Evolutionary conservation across 768 basidiomycete species (phyloP), one percentile per base, ranked within the genome.

Genomic region (Amanita rubescens): DNA sequence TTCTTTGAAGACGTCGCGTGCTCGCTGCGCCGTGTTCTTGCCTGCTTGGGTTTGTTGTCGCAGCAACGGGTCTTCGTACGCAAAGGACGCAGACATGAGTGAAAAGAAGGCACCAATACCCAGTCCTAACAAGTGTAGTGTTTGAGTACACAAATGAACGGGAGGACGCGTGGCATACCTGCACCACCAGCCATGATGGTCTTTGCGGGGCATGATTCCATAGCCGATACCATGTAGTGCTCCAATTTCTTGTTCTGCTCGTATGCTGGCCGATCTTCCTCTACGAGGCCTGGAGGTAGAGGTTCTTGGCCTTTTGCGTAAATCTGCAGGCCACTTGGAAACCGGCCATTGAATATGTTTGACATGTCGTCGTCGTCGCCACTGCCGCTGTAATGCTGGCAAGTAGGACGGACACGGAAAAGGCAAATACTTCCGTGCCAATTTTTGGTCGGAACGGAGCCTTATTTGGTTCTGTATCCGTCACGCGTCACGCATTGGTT

Each of bases 51-150:
- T 74, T 61, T 81, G 78, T 45, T 81, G 73, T 30, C 89, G 83
- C 33, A 90, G 76, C 42, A 91, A 71, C 10, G 94, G 94, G 66
- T 97, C 94, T 67, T 97, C 95, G 65, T 96, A 95, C 32, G 87
- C 86, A 66, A 98, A 94, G 25, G 93, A 91, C 17, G 93, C 76
- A 32, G 90, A 91, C 95, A 98, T 97, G 55, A 97, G 77, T 1
- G 93, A 92, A 72, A 98, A 91, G 76, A 97, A 94, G 30, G 87
- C 94, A 55, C 95, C 95, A 39, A 96, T 79, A 10, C 80, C 94
- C 60, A 98, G 84, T 44, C 95, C 94, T 96, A 51, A 11, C 32
- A 35, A 5, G 14, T n/a, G 51, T 5, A 22, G 20, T 14, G 27
- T 24, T 12, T 25, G 9, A 55, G 35, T 34, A 47, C 59, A 53